Evolutionary conservation across 257 asterid genomes (phyloP).

Genomic region (Ligustrum vulgare): DNA sequence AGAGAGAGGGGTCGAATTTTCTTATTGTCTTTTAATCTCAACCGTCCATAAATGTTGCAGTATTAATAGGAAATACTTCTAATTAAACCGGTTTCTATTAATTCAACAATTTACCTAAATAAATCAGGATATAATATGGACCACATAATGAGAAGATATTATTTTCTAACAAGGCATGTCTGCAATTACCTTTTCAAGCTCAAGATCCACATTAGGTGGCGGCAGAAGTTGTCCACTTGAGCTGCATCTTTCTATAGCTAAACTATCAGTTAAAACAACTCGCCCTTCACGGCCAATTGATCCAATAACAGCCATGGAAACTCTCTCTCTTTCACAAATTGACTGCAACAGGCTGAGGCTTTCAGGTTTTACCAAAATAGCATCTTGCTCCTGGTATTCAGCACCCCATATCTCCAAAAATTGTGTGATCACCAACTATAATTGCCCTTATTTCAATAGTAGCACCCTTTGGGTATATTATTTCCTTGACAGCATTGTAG

Average conservation of each 20-base stretch:
- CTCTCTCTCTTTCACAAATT: slow-evolving; percentile 83
- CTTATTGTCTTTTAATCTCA: no score
- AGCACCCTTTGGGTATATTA: slow-evolving; percentile 83
- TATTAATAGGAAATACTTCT: no score
- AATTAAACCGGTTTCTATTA: no score
- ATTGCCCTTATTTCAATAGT: slow-evolving; percentile 84
- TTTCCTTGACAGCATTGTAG: slow-evolving; percentile 71
- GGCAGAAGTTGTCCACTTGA: slow-evolving; percentile 66
- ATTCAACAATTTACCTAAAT: no score
- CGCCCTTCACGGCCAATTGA: slow-evolving; percentile 77
- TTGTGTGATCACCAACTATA: slow-evolving; percentile 83
- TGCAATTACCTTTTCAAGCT: slow-evolving; percentile 95
- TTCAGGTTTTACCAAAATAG: slow-evolving; percentile 90
- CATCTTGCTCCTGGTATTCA: slow-evolving; percentile 98
- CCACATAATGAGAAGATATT: no score
- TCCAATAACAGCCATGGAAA: slow-evolving; percentile 90
- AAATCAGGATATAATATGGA: no score
- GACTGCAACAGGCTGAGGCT: slow-evolving; percentile 55
- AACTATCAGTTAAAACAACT: slow-evolving; percentile 61
- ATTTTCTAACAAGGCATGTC: no score
- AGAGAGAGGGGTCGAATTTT: no score
- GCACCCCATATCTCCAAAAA: slow-evolving; percentile 97
- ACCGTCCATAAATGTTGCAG: no score
- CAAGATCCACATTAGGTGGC: slow-evolving; percentile 89
- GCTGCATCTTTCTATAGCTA: slow-evolving; percentile 48